Conservation (phyloP, 2,329 filamentous ascomycete genomes). For the Alternaria gaisen region DNA sequence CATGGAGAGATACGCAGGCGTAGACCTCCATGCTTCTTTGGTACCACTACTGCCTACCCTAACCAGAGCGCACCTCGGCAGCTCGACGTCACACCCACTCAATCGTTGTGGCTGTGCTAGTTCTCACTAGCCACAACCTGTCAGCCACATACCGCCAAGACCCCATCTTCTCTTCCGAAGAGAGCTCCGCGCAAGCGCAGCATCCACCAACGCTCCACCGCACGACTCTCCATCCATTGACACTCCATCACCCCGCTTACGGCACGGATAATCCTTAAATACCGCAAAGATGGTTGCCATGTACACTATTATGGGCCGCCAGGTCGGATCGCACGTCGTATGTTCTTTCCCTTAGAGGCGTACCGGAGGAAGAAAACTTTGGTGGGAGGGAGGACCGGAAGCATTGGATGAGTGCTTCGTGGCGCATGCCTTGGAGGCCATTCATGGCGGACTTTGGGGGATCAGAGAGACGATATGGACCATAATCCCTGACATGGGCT, state of each 20-base stretch:
- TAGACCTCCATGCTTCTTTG: conserved; percentile 1
- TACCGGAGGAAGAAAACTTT: conserved; percentile 27
- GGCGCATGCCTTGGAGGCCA: not conserved
- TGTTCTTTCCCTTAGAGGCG: conserved; percentile 34
- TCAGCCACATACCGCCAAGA: conserved; percentile 21
- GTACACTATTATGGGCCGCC: conserved; percentile 61
- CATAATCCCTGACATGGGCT: conserved; percentile 1
- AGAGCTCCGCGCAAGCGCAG: conserved; percentile 32
- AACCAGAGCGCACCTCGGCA: conserved; percentile 3
- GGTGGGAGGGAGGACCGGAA: not conserved
- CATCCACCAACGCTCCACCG: conserved; percentile 17
- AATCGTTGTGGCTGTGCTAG: not conserved
- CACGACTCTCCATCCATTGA: conserved; percentile 43
- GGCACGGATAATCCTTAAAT: conserved; percentile 24
- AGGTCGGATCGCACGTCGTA: conserved; percentile 65
- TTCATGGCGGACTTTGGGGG: not conserved
- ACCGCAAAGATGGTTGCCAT: conserved; percentile 60
- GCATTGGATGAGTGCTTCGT: not conserved
- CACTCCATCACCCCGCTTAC: conserved; percentile 29
- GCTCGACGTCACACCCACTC: conserved; percentile 16
- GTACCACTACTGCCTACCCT: conserved; percentile 8
- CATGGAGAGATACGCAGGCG: not conserved
- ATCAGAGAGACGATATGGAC: not conserved
- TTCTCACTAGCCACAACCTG: not conserved
- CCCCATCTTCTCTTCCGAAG: conserved; percentile 26